Percentiles rank a stretch among this genome's conserved stretches.
Conservation (phyloP, 257 asterid species). For the Rhazya stricta region DNA sequence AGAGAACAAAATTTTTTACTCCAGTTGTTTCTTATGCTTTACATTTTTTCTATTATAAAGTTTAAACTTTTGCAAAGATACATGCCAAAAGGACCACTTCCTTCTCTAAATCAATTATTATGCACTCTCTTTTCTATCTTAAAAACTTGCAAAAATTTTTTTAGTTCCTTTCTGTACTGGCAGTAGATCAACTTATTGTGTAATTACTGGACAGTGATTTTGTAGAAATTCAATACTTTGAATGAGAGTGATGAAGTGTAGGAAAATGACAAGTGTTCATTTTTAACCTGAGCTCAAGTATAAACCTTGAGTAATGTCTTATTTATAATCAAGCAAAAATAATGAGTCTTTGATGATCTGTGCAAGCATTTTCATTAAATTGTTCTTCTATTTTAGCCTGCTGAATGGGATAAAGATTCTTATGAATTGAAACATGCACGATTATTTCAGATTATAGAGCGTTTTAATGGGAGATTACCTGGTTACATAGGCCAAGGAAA, state of each 20-base stretch:
- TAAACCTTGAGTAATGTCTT: neutral
- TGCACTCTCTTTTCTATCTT: neutral
- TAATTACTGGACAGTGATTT: neutral
- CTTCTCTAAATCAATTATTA: neutral
- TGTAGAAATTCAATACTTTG: neutral
- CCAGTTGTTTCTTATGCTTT: neutral
- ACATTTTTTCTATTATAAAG: neutral
- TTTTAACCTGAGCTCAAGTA: neutral
- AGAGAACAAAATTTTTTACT: neutral
- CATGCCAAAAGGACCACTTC: too few species aligned
- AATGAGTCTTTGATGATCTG: neutral
- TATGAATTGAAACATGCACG: conserved; percentile 4
- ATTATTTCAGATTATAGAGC: conserved; percentile 64
- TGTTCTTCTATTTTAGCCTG: neutral
- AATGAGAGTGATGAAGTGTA: neutral
- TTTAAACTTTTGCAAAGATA: too few species aligned
- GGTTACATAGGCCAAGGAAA: conserved; percentile 72
- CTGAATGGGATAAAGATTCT: neutral
- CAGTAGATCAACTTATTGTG: neutral
- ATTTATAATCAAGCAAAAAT: neutral
- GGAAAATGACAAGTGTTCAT: neutral
- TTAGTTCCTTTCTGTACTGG: neutral
- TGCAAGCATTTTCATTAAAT: neutral
- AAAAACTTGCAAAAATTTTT: neutral
- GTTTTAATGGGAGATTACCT: conserved; percentile 75